Evolutionary conservation across 2,329 filamentous ascomycete genomes (phyloP).

Genomic region (Colletotrichum liaoningense): DNA sequence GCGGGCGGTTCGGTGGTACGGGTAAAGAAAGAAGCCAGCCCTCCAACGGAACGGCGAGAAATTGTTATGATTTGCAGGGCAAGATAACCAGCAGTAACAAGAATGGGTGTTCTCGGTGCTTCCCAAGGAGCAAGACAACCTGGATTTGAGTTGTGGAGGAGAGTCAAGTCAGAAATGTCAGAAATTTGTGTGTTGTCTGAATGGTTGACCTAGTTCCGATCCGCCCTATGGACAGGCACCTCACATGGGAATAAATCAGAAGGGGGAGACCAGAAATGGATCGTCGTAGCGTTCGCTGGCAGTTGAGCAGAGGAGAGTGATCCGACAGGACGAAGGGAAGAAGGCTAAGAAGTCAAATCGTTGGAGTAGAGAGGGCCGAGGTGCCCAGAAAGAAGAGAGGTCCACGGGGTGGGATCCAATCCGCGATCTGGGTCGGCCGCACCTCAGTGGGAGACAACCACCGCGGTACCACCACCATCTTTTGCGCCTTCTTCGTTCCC

Average conservation of each 20-base stretch:
- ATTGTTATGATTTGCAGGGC: neutral
- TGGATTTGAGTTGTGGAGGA: neutral
- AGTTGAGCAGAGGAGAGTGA: slow-evolving; percentile 9
- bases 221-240: slow-evolving; percentile 30
- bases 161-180: neutral
- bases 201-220: slow-evolving; percentile 12
- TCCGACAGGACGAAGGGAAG: slow-evolving; percentile 16
- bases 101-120: neutral
- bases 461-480: neutral
- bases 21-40: neutral
- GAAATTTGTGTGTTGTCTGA: slow-evolving; percentile 17
- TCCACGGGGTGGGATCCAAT: slow-evolving; percentile 10
- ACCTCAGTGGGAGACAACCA: neutral
- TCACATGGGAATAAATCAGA: slow-evolving; percentile 10
- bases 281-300: slow-evolving; percentile 16
- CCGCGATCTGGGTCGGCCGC: neutral
- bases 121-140: neutral
- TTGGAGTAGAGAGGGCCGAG: slow-evolving; percentile 5
- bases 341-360: neutral
- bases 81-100: neutral
- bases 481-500: neutral
- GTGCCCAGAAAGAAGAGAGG: neutral
- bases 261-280: neutral
- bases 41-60: neutral
- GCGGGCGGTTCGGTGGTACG: slow-evolving; percentile 8